A percentile compares a stretch with the other conserved stretches of the same genome.
Evolutionary conservation across 2,329 filamentous ascomycete genomes (phyloP).

Genomic region (Phaeosphaeriaceae sp.): DNA sequence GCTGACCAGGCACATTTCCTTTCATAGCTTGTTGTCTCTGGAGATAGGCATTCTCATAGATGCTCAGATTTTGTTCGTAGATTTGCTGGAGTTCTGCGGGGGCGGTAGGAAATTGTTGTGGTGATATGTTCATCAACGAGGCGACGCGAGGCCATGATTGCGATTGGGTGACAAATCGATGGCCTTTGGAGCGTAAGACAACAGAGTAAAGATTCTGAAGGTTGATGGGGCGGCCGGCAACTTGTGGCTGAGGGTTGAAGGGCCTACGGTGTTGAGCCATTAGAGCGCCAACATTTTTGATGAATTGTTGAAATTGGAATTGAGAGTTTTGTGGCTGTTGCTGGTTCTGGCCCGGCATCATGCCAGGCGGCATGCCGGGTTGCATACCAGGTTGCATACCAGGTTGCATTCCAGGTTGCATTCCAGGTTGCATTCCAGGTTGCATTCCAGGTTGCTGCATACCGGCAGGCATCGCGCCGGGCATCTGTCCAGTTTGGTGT

Average conservation of each 20-base stretch:
- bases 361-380: no score
- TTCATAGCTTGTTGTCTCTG: conserved; percentile 60
- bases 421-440: background rate
- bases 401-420: conserved; percentile 10
- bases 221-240: conserved; percentile 76
- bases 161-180: conserved; percentile 70
- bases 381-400: no score
- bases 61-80: conserved; percentile 76
- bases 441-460: background rate
- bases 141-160: conserved; percentile 79
- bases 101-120: conserved; percentile 63
- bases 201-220: conserved; percentile 78
- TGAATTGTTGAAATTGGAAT: conserved; percentile 45
- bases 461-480: conserved; percentile 29
- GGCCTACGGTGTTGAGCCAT: conserved; percentile 76
- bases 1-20: conserved; percentile 13
- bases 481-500: conserved; percentile 49
- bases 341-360: conserved; percentile 37
- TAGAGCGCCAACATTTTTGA: conserved; percentile 78
- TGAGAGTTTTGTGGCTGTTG: conserved; percentile 26
- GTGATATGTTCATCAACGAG: conserved; percentile 52
- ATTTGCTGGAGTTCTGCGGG: conserved; percentile 71
- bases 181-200: conserved; percentile 79
- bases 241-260: conserved; percentile 74
- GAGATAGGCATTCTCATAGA: conserved; percentile 76